Percentiles rank a stretch among this genome's conserved stretches.
Evolutionary conservation across 805 yeast species (phyloP).

Genomic region (Candida argentea): DNA sequence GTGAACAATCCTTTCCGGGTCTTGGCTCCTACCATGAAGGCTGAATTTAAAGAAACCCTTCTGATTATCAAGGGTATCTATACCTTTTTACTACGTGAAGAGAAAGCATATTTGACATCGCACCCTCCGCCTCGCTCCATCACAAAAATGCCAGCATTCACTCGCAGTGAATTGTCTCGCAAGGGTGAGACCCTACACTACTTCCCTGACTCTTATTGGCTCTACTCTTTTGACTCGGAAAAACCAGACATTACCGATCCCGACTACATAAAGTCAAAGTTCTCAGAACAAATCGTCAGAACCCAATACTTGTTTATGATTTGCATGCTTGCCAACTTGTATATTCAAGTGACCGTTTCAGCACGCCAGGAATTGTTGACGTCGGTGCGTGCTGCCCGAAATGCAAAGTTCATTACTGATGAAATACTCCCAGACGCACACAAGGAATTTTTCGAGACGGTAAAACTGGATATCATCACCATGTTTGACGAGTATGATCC

Average conservation of each 20-base stretch:
- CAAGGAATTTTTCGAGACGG: slow-evolving; percentile 11
- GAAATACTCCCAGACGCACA: slow-evolving; percentile 17
- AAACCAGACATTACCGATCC: slow-evolving; percentile 15
- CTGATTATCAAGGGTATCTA: slow-evolving; percentile 18
- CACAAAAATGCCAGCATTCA: slow-evolving; percentile 7
- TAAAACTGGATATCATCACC: slow-evolving; percentile 18
- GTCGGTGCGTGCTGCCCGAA: slow-evolving; percentile 15
- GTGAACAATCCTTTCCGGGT: slow-evolving; percentile 27
- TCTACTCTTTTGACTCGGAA: slow-evolving; percentile 18
- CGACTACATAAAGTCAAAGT: slow-evolving; percentile 12
- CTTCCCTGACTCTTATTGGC: slow-evolving; percentile 29
- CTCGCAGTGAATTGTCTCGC: slow-evolving; percentile 3
- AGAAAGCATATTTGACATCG: slow-evolving; percentile 10
- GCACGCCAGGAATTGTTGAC: slow-evolving; percentile 14
- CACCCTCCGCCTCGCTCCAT: slow-evolving; percentile 7
- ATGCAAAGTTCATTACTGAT: slow-evolving; percentile 28
- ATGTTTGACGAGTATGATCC: slow-evolving; percentile 14
- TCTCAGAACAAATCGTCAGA: slow-evolving; percentile 18
- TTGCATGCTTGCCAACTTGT: slow-evolving; percentile 19
- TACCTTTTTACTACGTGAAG: slow-evolving; percentile 21
- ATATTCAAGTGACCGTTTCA: slow-evolving; percentile 16
- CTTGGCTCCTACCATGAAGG: slow-evolving; percentile 12
- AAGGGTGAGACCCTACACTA: slow-evolving; percentile 14
- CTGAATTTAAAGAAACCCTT: slow-evolving; percentile 12
- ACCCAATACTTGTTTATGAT: slow-evolving; percentile 20